These are phyloP conservation scores for Prunus yedoensis DNA, from an alignment of 331 rosid species.

Conservation along the genomic window DNA sequence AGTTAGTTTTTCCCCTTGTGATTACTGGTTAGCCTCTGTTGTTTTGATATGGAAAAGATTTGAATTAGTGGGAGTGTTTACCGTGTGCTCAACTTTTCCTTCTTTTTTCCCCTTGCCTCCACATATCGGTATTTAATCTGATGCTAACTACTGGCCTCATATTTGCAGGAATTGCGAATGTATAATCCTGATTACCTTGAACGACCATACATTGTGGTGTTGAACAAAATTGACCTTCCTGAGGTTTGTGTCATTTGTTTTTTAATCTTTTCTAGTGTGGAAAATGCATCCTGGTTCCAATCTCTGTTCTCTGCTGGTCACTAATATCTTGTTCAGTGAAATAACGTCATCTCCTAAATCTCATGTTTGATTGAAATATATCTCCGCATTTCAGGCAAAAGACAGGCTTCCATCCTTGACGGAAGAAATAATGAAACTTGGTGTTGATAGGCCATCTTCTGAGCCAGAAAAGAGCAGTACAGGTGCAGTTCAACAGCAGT, in stretches of 20 bases:
- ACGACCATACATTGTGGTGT: slow-evolving; percentile 83
- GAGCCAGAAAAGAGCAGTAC: slow-evolving; percentile 36
- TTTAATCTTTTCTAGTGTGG: not conserved
- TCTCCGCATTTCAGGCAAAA: slow-evolving; percentile 51
- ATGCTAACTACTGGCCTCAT: slow-evolving; percentile 21
- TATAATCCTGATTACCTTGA: slow-evolving; percentile 91
- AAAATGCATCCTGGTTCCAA: not conserved
- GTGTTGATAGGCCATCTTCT: slow-evolving; percentile 40
- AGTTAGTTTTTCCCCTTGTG: not conserved
- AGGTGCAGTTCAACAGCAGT: slow-evolving; percentile 26
- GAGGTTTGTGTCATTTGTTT: slow-evolving; percentile 44
- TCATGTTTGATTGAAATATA: not conserved
- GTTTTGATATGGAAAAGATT: not conserved
- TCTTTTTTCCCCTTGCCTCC: slow-evolving; percentile 1
- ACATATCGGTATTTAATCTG: not conserved
- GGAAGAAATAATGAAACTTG: slow-evolving; percentile 68
- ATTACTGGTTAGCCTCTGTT: not conserved
- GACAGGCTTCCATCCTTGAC: slow-evolving; percentile 57
- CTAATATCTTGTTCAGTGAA: not conserved
- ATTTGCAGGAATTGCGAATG: slow-evolving; percentile 90
- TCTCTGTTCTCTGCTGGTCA: not conserved
- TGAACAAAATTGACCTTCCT: slow-evolving; percentile 93
- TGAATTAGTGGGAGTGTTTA: not conserved
- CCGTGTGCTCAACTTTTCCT: not conserved
- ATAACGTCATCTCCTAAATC: not conserved